Base-by-base conservation (phyloP, 2,329 filamentous ascomycete genomes). In the Fusarium coffeatum region DNA sequence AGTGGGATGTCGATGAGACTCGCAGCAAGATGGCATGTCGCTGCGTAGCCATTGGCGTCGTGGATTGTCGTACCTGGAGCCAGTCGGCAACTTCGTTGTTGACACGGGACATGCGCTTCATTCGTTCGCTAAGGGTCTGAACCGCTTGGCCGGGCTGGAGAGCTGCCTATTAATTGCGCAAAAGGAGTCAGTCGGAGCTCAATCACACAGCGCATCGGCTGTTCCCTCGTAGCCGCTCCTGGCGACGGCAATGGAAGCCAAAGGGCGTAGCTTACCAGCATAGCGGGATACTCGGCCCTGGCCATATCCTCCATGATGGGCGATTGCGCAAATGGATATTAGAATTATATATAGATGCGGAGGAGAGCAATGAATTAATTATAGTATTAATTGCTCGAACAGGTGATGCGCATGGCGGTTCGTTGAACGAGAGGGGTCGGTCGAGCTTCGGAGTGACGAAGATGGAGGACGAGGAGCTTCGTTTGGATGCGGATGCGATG, bases 61-160 rank as follows among this genome's bases (percentile, higher is more conserved):
- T 42, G 43, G 43, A 32, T 46, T 49, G 51, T 66, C 82, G 81
- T 89, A 97, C 94, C 90, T 95, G 92, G 68, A 99, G 87, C 93
- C 95, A 99, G 83, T 98, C 95, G 80, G 95, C 95, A 76, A 99
- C 93, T 78, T 98, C 93, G 74, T 85, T 82, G 81, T 99, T 98
- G 82, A 97, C 84, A 80, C 91, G 93, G 76, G 88, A 88, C 78
- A 98, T 95, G 81, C 93, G 89, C 81, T 92, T 92, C 74, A 98
- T 88, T 76, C 96, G 93, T 74, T 98, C 94, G 80, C 91, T 92
- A 75, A 98, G 88, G 64, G 93, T 88, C 57, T 88, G 87, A 41
- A 94, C 92, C 64, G 96, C 94, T 83, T 96, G 93, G 73, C 83
- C 83, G 27, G 96, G 95, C 80, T 93, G 89, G 76, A 99, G 87